Evolutionary conservation across 495 filamentous ascomycete genomes (phyloP), one percentile per base, ranked within the genome.

Genomic region (Echria macrotheca): DNA sequence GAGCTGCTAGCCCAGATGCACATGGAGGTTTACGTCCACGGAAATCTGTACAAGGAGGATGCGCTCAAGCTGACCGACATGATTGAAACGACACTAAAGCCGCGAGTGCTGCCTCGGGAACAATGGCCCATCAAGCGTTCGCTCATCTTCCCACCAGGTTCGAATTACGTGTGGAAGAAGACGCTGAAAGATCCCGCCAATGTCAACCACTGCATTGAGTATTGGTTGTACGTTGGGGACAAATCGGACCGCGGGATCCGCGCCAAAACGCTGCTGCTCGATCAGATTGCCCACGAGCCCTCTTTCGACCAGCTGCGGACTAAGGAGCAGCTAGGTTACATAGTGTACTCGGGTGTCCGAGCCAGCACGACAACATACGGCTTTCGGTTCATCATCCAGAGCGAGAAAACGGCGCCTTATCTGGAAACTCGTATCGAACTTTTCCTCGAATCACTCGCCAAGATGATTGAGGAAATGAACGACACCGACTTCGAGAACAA

Each of bases 281-380:
- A 87, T n/a, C 94, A 99, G 64, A 80, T 96, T 67, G 83, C 87
- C 1, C 85, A 95, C 38, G 93, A 99, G 72, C 89, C 90, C 14
- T 85, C 82, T 19, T 99, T 97, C 63, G 87, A 99, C 64, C 87
- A 91, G 61, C 74, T 99, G 1, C 82, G 93, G 35, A 96, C 93
- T 35, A 96, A 96, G 65, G 93, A 99, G 64, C 93, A 99, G 66
- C 84, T 99, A 7, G 93, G 93, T 11, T 99, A 99, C 59, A 84
- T 97, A 37, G 93, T 99, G 1, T 95, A 86, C 71, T 91, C 85
- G 40, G 88, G 89, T 11, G 69, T 79, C 10, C 74, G 85, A 36
- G 74, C 82, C 47, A 79, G 76, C 28, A 64, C 79, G 37, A 91
- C 84, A 0, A 87, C 84, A 3, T 84, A 88, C 46, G 87, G 86